Evolutionary conservation across 83 land plant species (phyloP).

Genomic region (Picea abies): DNA sequence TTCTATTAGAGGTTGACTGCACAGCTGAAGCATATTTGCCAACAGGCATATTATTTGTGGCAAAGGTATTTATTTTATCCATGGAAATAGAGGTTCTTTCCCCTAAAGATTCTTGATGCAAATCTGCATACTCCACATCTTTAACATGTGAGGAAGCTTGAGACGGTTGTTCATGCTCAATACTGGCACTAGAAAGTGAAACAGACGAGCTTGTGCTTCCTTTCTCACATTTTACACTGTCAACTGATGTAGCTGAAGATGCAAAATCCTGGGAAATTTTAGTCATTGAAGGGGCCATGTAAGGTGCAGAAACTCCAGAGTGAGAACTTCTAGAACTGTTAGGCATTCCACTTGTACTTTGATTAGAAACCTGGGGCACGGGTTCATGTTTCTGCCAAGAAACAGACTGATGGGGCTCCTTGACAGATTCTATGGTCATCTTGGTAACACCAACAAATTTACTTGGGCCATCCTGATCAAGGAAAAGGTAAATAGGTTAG

Average conservation of each 20-base stretch:
- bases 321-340: neutral
- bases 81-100: neutral
- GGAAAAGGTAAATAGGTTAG: constrained; percentile 16
- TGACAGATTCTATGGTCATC: constrained; percentile 22
- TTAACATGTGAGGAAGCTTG: constrained; percentile 10
- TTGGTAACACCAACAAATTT: constrained; percentile 54
- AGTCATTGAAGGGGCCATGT: neutral
- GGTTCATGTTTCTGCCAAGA: neutral
- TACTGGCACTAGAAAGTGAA: neutral
- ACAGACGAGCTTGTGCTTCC: neutral
- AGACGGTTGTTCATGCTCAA: neutral
- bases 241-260: no score
- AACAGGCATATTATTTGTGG: neutral
- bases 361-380: neutral
- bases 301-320: neutral
- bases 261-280: neutral
- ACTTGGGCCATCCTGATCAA: constrained; percentile 63
- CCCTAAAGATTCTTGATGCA: neutral
- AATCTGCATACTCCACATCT: neutral
- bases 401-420: neutral
- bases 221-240: neutral
- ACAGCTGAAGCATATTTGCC: neutral
- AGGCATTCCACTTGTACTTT: constrained; percentile 1
- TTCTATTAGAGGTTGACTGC: neutral
- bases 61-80: no score